A percentile compares a stretch with the other conserved stretches of the same genome.
Conservation (phyloP, 2,329 filamentous ascomycete species). For the Penicillium sp. region DNA sequence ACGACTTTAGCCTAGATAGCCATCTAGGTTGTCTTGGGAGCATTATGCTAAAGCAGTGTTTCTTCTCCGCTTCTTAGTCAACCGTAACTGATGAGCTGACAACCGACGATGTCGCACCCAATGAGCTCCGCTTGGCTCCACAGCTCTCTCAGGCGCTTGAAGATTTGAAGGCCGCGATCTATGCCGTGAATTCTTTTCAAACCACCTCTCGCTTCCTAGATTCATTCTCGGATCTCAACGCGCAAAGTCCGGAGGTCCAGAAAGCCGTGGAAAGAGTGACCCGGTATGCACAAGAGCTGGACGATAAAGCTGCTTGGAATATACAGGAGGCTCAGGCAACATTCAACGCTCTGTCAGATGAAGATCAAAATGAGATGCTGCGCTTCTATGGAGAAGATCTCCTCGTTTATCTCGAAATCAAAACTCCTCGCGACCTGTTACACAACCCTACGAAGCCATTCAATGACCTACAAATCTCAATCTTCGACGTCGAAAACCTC, state of each 20-base stretch:
- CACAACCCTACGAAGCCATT: not conserved
- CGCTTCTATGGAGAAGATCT: not conserved
- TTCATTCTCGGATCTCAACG: not conserved
- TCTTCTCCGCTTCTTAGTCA: not conserved
- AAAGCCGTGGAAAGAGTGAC: not conserved
- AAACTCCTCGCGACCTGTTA: not conserved
- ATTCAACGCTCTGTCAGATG: not conserved
- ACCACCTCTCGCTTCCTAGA: not conserved
- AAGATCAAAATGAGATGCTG: not conserved
- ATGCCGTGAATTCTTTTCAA: not conserved
- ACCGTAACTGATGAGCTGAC: not conserved
- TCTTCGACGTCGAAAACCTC: not conserved
- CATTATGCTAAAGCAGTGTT: not conserved
- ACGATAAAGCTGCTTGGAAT: not conserved
- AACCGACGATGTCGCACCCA: not conserved
- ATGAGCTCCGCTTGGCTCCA: not conserved
- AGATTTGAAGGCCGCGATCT: not conserved
- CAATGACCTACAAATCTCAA: not conserved
- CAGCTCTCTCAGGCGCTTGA: not conserved
- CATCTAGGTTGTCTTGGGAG: not conserved
- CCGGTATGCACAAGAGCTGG: not conserved
- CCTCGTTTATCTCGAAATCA: not conserved
- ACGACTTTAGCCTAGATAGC: not conserved
- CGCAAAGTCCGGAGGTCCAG: not conserved
- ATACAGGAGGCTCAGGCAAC: not conserved